Evolutionary conservation across 2,329 filamentous ascomycete genomes (phyloP).

Genomic region (Scopulariopsis brevicaulis): DNA sequence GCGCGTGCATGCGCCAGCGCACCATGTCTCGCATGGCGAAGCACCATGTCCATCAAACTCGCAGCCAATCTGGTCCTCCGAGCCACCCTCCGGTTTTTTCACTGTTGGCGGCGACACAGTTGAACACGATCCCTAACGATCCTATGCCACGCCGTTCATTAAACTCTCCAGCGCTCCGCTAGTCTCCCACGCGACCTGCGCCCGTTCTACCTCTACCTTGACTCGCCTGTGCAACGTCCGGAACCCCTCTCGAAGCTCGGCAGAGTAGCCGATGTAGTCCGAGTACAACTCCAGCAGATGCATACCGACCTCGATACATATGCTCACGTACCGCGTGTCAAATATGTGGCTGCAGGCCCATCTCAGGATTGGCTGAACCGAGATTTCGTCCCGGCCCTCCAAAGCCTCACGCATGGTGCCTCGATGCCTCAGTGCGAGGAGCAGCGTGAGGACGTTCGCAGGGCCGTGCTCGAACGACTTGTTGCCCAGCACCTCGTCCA

Average conservation of each 20-base stretch:
- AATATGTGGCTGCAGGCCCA: constrained; percentile 76
- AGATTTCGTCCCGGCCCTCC: constrained; percentile 67
- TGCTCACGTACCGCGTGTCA: constrained; percentile 67
- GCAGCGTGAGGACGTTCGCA: constrained; percentile 59
- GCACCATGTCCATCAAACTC: neutral
- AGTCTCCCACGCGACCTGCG: constrained; percentile 71
- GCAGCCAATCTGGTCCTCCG: neutral
- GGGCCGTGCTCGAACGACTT: constrained; percentile 40
- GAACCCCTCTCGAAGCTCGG: constrained; percentile 61
- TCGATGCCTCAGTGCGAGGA: constrained; percentile 78
- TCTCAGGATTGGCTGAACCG: constrained; percentile 68
- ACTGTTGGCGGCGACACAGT: neutral
- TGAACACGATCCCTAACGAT: neutral
- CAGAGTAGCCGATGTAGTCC: constrained; percentile 62
- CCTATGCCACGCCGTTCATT: constrained; percentile 23
- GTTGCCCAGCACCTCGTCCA: constrained; percentile 65
- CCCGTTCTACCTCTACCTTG: constrained; percentile 65
- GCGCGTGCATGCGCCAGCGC: neutral
- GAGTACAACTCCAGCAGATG: constrained; percentile 81
- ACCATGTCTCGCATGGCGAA: neutral
- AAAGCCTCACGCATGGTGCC: constrained; percentile 75
- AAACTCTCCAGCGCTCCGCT: constrained; percentile 75
- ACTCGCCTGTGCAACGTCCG: constrained; percentile 60
- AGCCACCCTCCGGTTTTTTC: neutral
- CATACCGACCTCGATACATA: constrained; percentile 76